phyloP scores from a whole-genome alignment of 441 rosid species.

The Manihot esculenta region DNA sequence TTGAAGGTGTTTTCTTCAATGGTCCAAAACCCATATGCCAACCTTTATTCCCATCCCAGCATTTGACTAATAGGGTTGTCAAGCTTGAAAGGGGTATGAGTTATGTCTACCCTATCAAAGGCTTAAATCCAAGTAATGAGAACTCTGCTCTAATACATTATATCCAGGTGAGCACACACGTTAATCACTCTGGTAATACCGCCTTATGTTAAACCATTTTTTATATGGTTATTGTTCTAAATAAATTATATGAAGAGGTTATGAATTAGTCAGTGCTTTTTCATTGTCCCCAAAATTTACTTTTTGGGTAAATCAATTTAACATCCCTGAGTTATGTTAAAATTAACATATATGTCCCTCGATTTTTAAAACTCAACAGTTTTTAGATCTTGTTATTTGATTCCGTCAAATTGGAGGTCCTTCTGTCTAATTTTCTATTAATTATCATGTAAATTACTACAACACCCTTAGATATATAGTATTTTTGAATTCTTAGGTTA shows the following conservation, averaged over 20 bases:
- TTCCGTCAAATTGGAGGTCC: too few relatives aligned
- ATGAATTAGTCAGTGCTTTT: neutral
- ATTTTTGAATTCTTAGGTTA: too few relatives aligned
- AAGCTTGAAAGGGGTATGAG: slow-evolving; percentile 56
- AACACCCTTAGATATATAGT: too few relatives aligned
- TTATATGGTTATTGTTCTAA: too few relatives aligned
- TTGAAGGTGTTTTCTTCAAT: slow-evolving; percentile 62
- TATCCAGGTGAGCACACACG: slow-evolving; percentile 61
- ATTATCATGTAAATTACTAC: too few relatives aligned
- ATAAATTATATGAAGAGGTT: too few relatives aligned
- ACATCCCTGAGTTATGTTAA: too few relatives aligned
- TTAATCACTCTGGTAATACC: neutral
- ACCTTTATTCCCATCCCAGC: slow-evolving; percentile 68
- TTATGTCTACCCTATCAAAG: slow-evolving; percentile 54
- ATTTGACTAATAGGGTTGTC: slow-evolving; percentile 62
- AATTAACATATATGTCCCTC: too few relatives aligned
- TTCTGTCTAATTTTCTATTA: too few relatives aligned
- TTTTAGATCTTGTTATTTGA: too few relatives aligned
- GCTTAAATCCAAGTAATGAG: slow-evolving; percentile 73
- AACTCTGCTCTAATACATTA: slow-evolving; percentile 82
- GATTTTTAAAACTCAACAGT: too few relatives aligned
- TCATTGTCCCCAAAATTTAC: neutral
- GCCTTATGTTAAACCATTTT: neutral
- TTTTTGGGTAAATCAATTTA: too few relatives aligned
- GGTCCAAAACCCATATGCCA: slow-evolving; percentile 57